Conservation (phyloP, 306 rosid species). For the Prunus armeniaca region DNA sequence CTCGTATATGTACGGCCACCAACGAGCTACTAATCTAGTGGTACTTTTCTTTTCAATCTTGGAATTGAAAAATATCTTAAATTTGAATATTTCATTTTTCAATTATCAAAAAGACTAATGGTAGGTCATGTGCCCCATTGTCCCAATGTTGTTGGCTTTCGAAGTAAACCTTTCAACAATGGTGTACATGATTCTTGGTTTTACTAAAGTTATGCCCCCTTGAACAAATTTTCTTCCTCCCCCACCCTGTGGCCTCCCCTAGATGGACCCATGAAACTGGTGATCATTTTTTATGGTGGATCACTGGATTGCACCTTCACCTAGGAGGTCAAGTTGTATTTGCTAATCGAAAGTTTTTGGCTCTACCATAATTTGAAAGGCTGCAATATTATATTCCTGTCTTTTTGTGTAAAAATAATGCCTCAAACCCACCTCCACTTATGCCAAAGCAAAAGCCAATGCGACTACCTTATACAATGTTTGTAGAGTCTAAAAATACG, state of each 20-base stretch:
- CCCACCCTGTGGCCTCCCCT: background rate
- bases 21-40: rapidly evolving
- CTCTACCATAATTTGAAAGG: background rate
- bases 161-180: too few relatives aligned
- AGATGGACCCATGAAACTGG: background rate
- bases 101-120: too few relatives aligned
- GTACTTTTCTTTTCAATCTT: too few relatives aligned
- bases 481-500: background rate
- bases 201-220: too few relatives aligned
- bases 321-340: background rate
- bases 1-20: too few relatives aligned
- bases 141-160: too few relatives aligned
- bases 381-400: background rate
- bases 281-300: background rate
- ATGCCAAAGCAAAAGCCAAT: background rate
- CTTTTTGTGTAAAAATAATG: background rate
- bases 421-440: background rate
- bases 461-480: background rate
- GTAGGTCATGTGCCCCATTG: too few relatives aligned
- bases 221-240: too few relatives aligned
- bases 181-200: too few relatives aligned
- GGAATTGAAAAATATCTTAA: rapidly evolving
- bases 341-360: background rate
- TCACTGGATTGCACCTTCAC: background rate
- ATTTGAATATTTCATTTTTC: rapidly evolving